Conservation (phyloP, 148 eudicot species). For the Linanthus parryae region DNA sequence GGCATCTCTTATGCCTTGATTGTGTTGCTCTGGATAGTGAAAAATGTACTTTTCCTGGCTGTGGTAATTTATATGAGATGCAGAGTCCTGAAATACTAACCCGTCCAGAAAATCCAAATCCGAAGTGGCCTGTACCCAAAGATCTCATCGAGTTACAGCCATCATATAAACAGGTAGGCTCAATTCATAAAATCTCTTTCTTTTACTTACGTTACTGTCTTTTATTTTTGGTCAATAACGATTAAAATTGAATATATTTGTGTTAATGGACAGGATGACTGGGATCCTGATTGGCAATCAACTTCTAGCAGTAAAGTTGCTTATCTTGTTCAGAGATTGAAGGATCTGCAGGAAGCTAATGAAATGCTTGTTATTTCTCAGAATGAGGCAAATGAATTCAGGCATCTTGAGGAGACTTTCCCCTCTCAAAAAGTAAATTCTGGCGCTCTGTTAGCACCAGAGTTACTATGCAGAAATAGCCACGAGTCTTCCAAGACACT, state of each 20-base stretch:
- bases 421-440: conserved; percentile 7
- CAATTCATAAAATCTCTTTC: neutral
- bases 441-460: conserved; percentile 12
- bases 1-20: conserved; percentile 85
- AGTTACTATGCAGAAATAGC: conserved; percentile 12
- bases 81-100: conserved; percentile 80
- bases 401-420: conserved; percentile 16
- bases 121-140: conserved; percentile 99
- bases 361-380: conserved; percentile 17
- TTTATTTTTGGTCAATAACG: neutral
- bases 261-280: conserved; percentile 56
- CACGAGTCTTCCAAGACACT: conserved; percentile 19
- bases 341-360: conserved; percentile 56
- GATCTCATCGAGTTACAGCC: conserved; percentile 98
- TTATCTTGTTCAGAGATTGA: conserved; percentile 70
- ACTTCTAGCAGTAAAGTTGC: conserved; percentile 95
- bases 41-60: conserved; percentile 74
- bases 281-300: conserved; percentile 99
- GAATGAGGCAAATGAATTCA: conserved; percentile 18
- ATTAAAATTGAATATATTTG: conserved; percentile 1
- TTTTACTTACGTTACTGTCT: neutral
- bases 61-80: conserved; percentile 82
- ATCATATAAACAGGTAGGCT: conserved; percentile 83
- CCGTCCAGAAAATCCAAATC: conserved; percentile 92
- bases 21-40: conserved; percentile 83